Evolutionary conservation across 2,329 filamentous ascomycete species (phyloP), one percentile per base, ranked within the genome.

Genomic region (Capronia epimyces): DNA sequence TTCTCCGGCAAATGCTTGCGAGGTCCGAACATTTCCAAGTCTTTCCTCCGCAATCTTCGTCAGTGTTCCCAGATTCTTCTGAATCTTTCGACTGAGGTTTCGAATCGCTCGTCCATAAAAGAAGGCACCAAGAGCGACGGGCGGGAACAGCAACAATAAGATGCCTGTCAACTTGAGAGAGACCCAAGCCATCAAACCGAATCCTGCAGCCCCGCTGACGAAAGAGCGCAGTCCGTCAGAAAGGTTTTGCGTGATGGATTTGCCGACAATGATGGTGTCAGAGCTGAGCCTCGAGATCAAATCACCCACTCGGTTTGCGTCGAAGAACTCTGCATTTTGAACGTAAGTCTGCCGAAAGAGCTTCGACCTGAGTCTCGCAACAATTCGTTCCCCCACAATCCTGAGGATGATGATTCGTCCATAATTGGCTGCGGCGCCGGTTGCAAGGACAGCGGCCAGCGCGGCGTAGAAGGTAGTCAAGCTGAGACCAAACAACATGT

Each of bases 41-140:
- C 93, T 83, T 69, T 98, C 94, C 72, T 98, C 94, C 0, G 93
- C 93, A 66, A 98, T 95, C 71, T 97, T 98, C 29, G 91, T 95
- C 60, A 98, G 72, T 0, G 87, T 87, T 60, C 93, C 93, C 10
- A 98, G 73, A 61, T 94, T 95, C 72, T 89, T 89, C 71, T 98
- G 93, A 45, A 97, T 95, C 60, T 88, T 84, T 43, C 91, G 83
- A 66, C 89, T 95, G 53, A 98, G 74, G 63, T 89, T 94, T 51
- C 94, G 81, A 63, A 97, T 90, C 22, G 86, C 78, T 58, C 91
- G 81, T 53, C 93, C 93, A 61, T 96, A 97, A 65, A 98, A 80
- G 67, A 96, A 89, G 18, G 93, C 90, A 18, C 86, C 87, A 18
- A 95, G 76, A 7, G 89, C 93, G 55, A 98, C 85, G 1, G 93